Conservation (phyloP, 176 grass and related monocot species). For the Calamus simplicifolius region DNA sequence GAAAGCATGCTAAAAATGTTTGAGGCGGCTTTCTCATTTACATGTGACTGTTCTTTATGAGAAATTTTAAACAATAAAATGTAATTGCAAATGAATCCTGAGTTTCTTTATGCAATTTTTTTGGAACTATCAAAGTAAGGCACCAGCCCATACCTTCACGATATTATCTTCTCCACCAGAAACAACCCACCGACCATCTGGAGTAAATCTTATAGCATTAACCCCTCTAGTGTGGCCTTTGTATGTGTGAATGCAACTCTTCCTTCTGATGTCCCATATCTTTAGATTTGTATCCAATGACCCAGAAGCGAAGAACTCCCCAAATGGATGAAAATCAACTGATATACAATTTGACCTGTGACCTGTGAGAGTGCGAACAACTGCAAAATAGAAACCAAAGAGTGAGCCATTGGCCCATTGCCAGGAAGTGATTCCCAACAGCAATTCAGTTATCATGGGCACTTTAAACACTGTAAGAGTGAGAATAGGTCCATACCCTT, state of each 20-base stretch:
- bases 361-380: conserved; percentile 80
- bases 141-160: conserved; percentile 49
- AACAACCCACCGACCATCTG: conserved; percentile 94
- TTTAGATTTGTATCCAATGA: conserved; percentile 93
- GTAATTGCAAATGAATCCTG: conserved; percentile 1
- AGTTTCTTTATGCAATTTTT: conserved; percentile 17
- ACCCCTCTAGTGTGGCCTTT: conserved; percentile 88
- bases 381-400: conserved; percentile 35
- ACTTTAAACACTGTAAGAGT: background rate
- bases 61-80: background rate
- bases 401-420: background rate
- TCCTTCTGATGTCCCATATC: conserved; percentile 96
- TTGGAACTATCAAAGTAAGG: background rate
- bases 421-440: no score
- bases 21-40: no score
- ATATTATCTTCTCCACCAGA: conserved; percentile 95
- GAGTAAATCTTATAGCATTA: conserved; percentile 94
- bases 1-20: no score
- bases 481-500: conserved; percentile 52
- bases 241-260: conserved; percentile 91
- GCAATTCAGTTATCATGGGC: background rate
- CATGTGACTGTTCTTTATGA: no score
- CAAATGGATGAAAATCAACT: conserved; percentile 97
- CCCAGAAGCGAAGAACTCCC: conserved; percentile 89
- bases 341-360: conserved; percentile 90